Conservation (phyloP, 1,284 basidiomycete species). For the Flammula alnicola region DNA sequence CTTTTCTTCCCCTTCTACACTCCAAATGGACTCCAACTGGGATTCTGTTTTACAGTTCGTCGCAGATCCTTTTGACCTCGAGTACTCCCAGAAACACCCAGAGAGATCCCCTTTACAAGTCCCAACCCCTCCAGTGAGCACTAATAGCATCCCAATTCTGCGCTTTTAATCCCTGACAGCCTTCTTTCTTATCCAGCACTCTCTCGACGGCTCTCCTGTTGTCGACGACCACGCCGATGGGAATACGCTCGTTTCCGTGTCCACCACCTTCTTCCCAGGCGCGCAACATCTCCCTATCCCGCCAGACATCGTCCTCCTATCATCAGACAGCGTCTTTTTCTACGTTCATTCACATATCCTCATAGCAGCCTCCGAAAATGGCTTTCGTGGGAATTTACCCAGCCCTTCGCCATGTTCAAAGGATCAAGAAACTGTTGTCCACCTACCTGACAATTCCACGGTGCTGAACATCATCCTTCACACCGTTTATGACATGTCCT, state of each 20-base stretch:
- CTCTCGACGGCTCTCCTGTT: slow-evolving; percentile 53
- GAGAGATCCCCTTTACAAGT: slow-evolving; percentile 44
- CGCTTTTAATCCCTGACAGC: slow-evolving; percentile 11
- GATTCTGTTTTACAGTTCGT: slow-evolving; percentile 66
- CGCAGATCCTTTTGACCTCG: slow-evolving; percentile 54
- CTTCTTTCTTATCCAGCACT: slow-evolving; percentile 44
- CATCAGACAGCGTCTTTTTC: slow-evolving; percentile 78
- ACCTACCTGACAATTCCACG: slow-evolving; percentile 53
- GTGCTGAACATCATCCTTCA: slow-evolving; percentile 68
- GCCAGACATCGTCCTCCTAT: slow-evolving; percentile 67
- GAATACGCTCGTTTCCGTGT: slow-evolving; percentile 68
- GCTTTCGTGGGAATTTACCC: slow-evolving; percentile 54
- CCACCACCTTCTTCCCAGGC: slow-evolving; percentile 77
- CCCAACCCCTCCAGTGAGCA: slow-evolving; percentile 69
- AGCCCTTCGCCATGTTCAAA: slow-evolving; percentile 37
- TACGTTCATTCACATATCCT: slow-evolving; percentile 61
- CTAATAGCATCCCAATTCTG: not conserved
- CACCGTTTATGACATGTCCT: slow-evolving; percentile 61
- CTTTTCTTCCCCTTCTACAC: slow-evolving; percentile 11
- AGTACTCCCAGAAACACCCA: slow-evolving; percentile 34
- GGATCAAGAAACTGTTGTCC: slow-evolving; percentile 48
- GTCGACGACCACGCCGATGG: slow-evolving; percentile 44
- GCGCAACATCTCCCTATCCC: slow-evolving; percentile 57
- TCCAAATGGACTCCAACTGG: slow-evolving; percentile 52
- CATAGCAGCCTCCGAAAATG: slow-evolving; percentile 55